Base-by-base conservation (phyloP, 441 rosid species). In the Populus hybrid region DNA sequence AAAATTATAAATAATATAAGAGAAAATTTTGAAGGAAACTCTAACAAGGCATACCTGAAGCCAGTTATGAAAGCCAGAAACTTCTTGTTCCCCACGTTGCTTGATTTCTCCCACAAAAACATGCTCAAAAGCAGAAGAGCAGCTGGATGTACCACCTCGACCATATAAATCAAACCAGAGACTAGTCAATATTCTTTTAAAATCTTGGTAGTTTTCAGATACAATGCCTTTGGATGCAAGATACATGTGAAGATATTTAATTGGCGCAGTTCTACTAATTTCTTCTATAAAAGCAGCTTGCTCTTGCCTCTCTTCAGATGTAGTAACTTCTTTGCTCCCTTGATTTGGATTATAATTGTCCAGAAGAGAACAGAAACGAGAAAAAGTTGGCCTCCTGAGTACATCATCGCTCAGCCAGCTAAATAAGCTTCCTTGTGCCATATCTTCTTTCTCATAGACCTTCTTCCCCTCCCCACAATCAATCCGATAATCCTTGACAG, bases 61-160 rank as follows among this genome's bases (percentile, higher is more conserved):
- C 99, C 99, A 95, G 77, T 95, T 95, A 81, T 95, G 99, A 85
- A 93, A 95, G 46, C 99, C 99, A 26, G 91, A 88, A 83, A 95
- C 97, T 87, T 91, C 89, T 82, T 88, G 87, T 65, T 89, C 95
- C 61, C 86, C 91, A 24, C 70, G 78, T 28, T 90, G 88, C 88
- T 92, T 93, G 79, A 95, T 87, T 87, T 95, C 98, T 75, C 98
- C 98, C 0, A 95, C 99, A 87, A 95, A 95, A 76, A 95, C 99
- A 85, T 95, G 99, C 78, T 95, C 99, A 79, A 95, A 95, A 46
- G 99, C 97, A 87, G 98, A 95, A 78, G 98, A 95, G 32, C 91
- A 90, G 61, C 89, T 88, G 74, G 87, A 86, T 21, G 94, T 84
- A 75, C 98, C 98, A 78, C 98, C 98, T 40, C 99, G 94, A 12